Evolutionary conservation across 495 filamentous ascomycete species (phyloP).

Genomic region (Aspergillus coremiiformis): DNA sequence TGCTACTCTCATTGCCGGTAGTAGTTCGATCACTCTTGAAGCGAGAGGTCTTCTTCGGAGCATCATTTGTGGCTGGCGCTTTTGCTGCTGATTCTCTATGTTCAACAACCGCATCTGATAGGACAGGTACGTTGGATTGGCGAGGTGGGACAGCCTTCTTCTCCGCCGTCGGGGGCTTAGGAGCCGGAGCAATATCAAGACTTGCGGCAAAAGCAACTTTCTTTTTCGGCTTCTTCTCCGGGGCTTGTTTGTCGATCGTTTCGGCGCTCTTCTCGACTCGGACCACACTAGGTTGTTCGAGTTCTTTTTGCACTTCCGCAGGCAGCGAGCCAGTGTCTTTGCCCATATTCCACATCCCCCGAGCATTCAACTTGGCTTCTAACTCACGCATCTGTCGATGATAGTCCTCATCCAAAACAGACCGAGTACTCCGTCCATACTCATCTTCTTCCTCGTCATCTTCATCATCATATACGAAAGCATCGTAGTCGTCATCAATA

Average conservation of each 20-base stretch:
- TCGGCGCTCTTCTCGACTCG: constrained; percentile 11
- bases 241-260: constrained; percentile 1
- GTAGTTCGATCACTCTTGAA: constrained; percentile 34
- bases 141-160: constrained; percentile 29
- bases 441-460: constrained; percentile 56
- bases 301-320: constrained; percentile 25
- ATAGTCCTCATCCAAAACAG: constrained; percentile 62
- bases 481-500: constrained; percentile 49
- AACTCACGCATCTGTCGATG: constrained; percentile 73
- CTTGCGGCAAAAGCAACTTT: constrained; percentile 75
- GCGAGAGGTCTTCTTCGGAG: constrained; percentile 37
- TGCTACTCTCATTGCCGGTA: constrained; percentile 2
- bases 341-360: constrained; percentile 48
- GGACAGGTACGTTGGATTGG: constrained; percentile 27
- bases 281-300: constrained; percentile 19
- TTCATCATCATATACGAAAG: constrained; percentile 44
- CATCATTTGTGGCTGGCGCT: constrained; percentile 6
- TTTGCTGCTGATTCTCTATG: constrained; percentile 23
- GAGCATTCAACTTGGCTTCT: constrained; percentile 59
- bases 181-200: constrained; percentile 59
- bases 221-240: constrained; percentile 44
- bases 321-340: constrained; percentile 34
- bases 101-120: constrained; percentile 44
- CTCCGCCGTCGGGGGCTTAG: constrained; percentile 19
- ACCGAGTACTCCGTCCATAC: constrained; percentile 58